Conservation (phyloP, 495 filamentous ascomycete genomes). For the Neurospora sublineolata region DNA sequence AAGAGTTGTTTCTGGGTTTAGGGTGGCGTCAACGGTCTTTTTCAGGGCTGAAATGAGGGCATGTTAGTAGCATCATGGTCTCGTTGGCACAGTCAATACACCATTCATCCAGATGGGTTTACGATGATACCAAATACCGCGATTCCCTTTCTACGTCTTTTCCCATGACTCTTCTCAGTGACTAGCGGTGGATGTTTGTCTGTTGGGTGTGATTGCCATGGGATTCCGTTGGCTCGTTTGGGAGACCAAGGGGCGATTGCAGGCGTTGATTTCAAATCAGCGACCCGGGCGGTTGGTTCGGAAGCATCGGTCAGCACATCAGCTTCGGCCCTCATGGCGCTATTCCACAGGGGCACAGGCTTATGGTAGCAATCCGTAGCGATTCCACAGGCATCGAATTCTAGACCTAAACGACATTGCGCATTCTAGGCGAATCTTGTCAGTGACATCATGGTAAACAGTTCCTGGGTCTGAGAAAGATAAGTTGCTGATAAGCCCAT, state of each 20-base stretch:
- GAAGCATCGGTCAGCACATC: background rate
- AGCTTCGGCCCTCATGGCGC: background rate
- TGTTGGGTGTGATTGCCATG: background rate
- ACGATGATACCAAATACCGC: background rate
- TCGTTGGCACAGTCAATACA: conserved; percentile 22
- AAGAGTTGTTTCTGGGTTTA: conserved; percentile 27
- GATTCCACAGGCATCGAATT: background rate
- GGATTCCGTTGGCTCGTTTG: background rate
- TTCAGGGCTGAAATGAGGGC: conserved; percentile 21
- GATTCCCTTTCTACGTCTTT: background rate
- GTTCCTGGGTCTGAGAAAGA: background rate
- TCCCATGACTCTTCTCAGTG: background rate
- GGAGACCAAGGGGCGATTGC: background rate
- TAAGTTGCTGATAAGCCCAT: background rate
- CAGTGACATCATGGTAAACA: background rate
- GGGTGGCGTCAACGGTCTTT: conserved; percentile 24
- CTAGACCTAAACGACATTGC: background rate
- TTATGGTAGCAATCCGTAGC: background rate
- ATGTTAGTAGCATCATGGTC: conserved; percentile 21
- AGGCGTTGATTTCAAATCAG: background rate
- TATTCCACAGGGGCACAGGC: background rate
- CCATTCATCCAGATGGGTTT: conserved; percentile 16
- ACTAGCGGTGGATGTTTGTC: background rate
- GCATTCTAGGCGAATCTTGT: background rate
- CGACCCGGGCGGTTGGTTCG: background rate